Conservation (phyloP, 148 eudicot genomes). For the Persicaria tinctoria region DNA sequence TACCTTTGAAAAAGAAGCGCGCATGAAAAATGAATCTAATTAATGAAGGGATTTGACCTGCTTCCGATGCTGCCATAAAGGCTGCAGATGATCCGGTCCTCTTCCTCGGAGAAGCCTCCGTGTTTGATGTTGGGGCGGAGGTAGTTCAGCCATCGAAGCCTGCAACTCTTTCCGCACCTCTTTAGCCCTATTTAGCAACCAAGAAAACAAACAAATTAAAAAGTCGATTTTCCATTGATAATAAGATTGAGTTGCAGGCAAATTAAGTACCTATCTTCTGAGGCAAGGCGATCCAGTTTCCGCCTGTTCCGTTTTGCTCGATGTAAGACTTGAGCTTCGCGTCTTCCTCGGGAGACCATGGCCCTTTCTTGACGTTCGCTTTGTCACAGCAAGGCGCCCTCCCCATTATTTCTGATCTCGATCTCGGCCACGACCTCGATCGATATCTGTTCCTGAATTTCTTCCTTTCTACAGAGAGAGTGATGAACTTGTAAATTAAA, state of each 20-base stretch:
- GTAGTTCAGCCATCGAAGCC: conserved; percentile 11
- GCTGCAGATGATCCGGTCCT: conserved; percentile 13
- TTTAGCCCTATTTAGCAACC: conserved; percentile 3
- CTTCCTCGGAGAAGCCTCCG: conserved; percentile 12
- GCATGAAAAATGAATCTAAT: neutral
- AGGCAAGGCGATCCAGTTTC: conserved; percentile 15
- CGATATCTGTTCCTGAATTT: neutral
- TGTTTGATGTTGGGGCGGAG: conserved; percentile 10
- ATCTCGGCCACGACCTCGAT: neutral
- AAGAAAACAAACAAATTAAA: neutral
- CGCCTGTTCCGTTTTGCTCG: conserved; percentile 9
- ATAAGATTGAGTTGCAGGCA: neutral
- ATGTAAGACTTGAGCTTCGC: conserved; percentile 13
- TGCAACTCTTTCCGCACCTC: conserved; percentile 15
- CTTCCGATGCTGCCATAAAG: conserved; percentile 15
- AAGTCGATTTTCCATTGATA: neutral
- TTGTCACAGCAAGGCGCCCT: conserved; percentile 14
- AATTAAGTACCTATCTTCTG: conserved; percentile 8
- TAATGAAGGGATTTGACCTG: neutral
- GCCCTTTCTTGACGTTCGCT: conserved; percentile 15
- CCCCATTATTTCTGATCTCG: neutral
- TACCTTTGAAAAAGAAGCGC: neutral
- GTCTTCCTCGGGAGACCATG: conserved; percentile 14
- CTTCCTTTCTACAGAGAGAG: neutral
- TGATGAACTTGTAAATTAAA: neutral